Evolutionary conservation across 192 early-diverging fungal genomes (phyloP).

Genomic region (Mortierella antarctica): DNA sequence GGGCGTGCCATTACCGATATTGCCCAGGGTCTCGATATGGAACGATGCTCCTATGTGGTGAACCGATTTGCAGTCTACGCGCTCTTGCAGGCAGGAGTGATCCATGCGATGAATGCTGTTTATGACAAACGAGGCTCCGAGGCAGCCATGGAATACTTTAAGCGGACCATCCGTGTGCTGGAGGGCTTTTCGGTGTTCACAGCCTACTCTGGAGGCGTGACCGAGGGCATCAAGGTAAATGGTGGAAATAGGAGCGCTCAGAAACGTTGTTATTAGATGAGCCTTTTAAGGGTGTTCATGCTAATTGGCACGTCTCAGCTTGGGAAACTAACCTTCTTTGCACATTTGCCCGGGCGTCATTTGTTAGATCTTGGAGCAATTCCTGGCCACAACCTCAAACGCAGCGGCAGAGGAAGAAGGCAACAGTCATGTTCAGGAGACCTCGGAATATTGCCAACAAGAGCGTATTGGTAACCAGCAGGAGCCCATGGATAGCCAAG

Average conservation of each 20-base stretch:
- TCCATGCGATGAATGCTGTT: slow-evolving; percentile 46
- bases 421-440: background rate
- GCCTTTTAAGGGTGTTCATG: background rate
- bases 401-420: slow-evolving; percentile 39
- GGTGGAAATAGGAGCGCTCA: background rate
- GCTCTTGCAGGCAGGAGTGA: slow-evolving; percentile 46
- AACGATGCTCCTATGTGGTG: slow-evolving; percentile 35
- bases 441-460: too few species aligned
- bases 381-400: slow-evolving; percentile 34
- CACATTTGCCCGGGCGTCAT: background rate
- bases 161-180: slow-evolving; percentile 30
- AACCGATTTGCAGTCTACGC: slow-evolving; percentile 48
- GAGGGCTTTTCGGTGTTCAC: slow-evolving; percentile 17
- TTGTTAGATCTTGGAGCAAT: slow-evolving; percentile 46
- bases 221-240: slow-evolving; percentile 52
- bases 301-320: background rate
- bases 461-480: too few species aligned
- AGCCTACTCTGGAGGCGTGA: slow-evolving; percentile 38
- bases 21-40: slow-evolving; percentile 33
- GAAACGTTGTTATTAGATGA: background rate
- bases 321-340: background rate
- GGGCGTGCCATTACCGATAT: slow-evolving; percentile 51
- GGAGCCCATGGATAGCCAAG: too few species aligned
- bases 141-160: slow-evolving; percentile 44
- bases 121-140: slow-evolving; percentile 45